Evolutionary conservation across 1,284 basidiomycete genomes (phyloP), one percentile per base, ranked within the genome.

Genomic region (Ustilago nuda): DNA sequence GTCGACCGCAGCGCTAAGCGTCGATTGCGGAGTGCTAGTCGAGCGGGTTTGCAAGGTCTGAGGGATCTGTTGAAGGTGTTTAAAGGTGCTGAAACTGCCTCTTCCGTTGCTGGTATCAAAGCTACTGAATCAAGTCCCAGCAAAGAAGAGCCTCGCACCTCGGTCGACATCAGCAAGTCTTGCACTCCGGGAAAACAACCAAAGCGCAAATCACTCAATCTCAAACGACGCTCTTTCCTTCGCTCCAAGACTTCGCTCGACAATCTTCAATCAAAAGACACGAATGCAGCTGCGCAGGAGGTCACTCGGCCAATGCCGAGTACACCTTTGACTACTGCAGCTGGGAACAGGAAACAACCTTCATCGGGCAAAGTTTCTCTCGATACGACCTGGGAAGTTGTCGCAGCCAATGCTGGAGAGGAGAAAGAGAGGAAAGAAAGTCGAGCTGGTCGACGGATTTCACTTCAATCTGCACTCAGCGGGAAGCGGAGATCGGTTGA

Each of bases 31-130:
- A 81, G 76, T 43, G 79, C 79, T 13, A 79, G 79, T 36, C 57
- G 78, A 4, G 77, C 76, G 2, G 79, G 79, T 6, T 51, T 81
- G 8, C 79, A 79, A 46, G 79, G 79, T 12, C 62, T 81, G 5
- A 53, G 65, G 39, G 79, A 81, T 13, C 61, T 81, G 32, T 51
- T 81, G 27, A 72, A 67, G 32, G 70, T 61, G 13, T 77, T 81
- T 59, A 64, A 68, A 15, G 52, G 39, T 5, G 65, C 61, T n/a
- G 63, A 63, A 12, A 23, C 13, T 41, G 17, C 45, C 2, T 11
- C 35, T 32, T n/a, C 50, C 23, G 19, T 30, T 12, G 36, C 33
- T 30, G 9, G 27, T 33, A 23, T 23, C 2, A 35, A 39, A 35
- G 15, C 27, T 37, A 11, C 37, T 7, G 61, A 54, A 30, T 19